Percentiles rank a stretch among this genome's conserved stretches.
Evolutionary conservation across 805 yeast species (phyloP).

Genomic region (Metschnikowia noctiluminum): DNA sequence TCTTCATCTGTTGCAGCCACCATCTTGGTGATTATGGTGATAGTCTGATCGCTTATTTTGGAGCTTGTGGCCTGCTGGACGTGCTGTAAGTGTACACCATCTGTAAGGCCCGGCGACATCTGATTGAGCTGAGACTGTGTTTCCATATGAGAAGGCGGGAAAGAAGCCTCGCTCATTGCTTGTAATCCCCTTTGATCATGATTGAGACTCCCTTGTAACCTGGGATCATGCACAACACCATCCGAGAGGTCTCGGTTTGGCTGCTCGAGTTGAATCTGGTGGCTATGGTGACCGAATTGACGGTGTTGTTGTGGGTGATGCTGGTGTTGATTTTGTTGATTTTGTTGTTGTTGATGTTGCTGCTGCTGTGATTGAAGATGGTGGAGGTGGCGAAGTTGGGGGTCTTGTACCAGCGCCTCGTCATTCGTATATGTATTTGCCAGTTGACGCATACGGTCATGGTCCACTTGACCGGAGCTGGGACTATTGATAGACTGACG

Average conservation of each 20-base stretch:
- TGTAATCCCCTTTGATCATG: constrained; percentile 3
- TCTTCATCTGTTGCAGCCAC: constrained; percentile 10
- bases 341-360: no score
- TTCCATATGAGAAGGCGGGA: constrained; percentile 1
- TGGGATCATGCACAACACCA: constrained; percentile 2
- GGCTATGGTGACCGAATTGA: constrained; percentile 8
- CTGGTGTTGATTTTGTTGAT: no score
- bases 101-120: background rate
- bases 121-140: background rate
- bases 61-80: background rate
- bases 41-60: background rate
- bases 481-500: background rate
- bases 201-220: constrained; percentile 1
- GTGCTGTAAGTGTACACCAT: constrained; percentile 2
- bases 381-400: constrained; percentile 10
- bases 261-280: constrained; percentile 12
- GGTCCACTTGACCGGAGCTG: background rate
- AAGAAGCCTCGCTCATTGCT: background rate
- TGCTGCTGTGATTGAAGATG: constrained; percentile 2
- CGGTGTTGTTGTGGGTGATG: background rate
- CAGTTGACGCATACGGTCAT: constrained; percentile 1
- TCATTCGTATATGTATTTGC: background rate
- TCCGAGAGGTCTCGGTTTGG: background rate
- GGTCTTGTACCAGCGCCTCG: constrained; percentile 8
- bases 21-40: constrained; percentile 8